Percentiles rank a stretch among this genome's conserved stretches.
phyloP scores from a whole-genome alignment of 2,329 filamentous ascomycete genomes.

The Paraphoma chrysanthemicola region DNA sequence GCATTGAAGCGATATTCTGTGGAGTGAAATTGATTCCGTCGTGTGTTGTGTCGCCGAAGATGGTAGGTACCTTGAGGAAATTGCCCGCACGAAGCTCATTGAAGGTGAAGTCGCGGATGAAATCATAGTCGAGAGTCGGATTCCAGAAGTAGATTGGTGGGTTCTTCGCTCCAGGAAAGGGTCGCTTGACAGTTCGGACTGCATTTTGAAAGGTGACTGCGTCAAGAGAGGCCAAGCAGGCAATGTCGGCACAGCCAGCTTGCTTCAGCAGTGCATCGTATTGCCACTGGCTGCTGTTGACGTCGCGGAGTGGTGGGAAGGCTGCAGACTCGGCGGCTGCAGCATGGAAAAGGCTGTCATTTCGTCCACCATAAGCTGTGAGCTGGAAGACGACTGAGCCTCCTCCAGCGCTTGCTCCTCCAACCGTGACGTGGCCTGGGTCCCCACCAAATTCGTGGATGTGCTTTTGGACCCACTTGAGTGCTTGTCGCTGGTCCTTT shows the following conservation, averaged over 20 bases:
- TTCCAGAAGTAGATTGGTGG: constrained; percentile 51
- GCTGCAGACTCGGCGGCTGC: constrained; percentile 43
- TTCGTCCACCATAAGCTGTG: constrained; percentile 45
- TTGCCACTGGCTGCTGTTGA: constrained; percentile 51
- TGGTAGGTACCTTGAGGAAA: constrained; percentile 50
- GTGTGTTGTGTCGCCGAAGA: constrained; percentile 55
- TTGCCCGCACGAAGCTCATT: constrained; percentile 45
- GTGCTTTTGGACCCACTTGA: constrained; percentile 47
- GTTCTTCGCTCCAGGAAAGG: constrained; percentile 46
- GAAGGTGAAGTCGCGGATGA: constrained; percentile 51
- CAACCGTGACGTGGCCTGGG: constrained; percentile 47
- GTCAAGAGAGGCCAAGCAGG: constrained; percentile 48
- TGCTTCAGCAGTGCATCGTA: constrained; percentile 47
- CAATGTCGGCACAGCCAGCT: constrained; percentile 46
- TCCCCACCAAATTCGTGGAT: constrained; percentile 50
- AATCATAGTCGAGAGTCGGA: constrained; percentile 52
- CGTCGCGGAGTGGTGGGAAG: constrained; percentile 49
- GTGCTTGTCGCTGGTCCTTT: constrained; percentile 45
- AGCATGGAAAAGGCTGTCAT: constrained; percentile 47
- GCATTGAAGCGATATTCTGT: constrained; percentile 40
- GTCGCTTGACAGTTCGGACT: constrained; percentile 39
- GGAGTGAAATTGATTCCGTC: constrained; percentile 52
- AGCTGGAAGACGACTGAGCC: constrained; percentile 48
- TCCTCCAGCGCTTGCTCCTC: constrained; percentile 50
- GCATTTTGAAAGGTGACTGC: constrained; percentile 48